A percentile compares a stretch with the other conserved stretches of the same genome.
These are phyloP conservation scores for Babesia gibsoni DNA, from an alignment of 169 alveolate species.

Conservation along the genomic window DNA sequence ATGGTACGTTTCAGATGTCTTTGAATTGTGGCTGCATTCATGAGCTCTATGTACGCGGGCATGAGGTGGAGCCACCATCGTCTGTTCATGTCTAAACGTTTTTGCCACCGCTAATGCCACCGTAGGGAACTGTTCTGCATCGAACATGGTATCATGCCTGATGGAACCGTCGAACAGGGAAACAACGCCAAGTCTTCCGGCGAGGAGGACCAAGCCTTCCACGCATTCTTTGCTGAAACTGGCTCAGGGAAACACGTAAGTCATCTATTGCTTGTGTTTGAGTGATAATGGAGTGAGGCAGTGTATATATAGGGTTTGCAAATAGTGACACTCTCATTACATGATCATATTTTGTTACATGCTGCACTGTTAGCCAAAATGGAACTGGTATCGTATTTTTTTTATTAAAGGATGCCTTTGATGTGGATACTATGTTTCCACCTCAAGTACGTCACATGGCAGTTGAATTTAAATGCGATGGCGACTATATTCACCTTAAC, in stretches of 20 bases:
- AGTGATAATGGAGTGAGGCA: neutral
- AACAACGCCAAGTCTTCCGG: slow-evolving; percentile 87
- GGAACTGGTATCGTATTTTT: too few species aligned
- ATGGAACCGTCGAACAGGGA: slow-evolving; percentile 68
- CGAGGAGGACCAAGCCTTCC: slow-evolving; percentile 96
- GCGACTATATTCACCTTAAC: too few species aligned
- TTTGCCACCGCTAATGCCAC: neutral
- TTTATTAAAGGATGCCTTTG: too few species aligned
- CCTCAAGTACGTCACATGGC: too few species aligned
- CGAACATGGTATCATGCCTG: slow-evolving; percentile 85
- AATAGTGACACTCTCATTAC: neutral
- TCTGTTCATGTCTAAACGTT: neutral
- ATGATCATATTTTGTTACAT: neutral
- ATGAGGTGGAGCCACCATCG: slow-evolving; percentile 1
- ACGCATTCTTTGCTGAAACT: slow-evolving; percentile 98
- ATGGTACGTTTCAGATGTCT: slow-evolving; percentile 80
- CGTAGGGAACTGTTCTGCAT: slow-evolving; percentile 81
- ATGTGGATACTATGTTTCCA: too few species aligned
- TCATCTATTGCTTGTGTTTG: too few species aligned
- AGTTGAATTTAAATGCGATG: too few species aligned
- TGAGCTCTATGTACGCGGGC: neutral
- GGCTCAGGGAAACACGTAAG: slow-evolving; percentile 96
- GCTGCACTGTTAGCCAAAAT: too few species aligned
- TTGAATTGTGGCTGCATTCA: neutral
- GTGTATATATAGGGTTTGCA: neutral